A percentile compares a stretch with the other conserved stretches of the same genome.
Conservation (phyloP, 441 rosid genomes). For the Syzygium malaccense region DNA sequence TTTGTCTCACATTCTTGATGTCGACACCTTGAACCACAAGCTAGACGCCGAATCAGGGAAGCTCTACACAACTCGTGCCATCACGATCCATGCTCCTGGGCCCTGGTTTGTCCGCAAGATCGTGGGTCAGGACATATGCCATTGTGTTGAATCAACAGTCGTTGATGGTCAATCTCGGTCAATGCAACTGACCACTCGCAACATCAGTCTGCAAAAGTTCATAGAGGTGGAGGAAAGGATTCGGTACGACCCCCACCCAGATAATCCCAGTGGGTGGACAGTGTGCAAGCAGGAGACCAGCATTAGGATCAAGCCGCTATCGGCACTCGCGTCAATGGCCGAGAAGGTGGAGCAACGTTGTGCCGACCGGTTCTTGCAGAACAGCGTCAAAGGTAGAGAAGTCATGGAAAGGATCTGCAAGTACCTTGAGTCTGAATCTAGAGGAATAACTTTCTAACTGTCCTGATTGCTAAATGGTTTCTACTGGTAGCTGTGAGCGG, state of each 20-base stretch:
- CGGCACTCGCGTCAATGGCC: slow-evolving; percentile 90
- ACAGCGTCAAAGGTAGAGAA: slow-evolving; percentile 84
- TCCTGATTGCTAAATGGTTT: neutral
- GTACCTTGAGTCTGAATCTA: slow-evolving; percentile 89
- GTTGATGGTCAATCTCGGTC: slow-evolving; percentile 70
- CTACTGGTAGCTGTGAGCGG: neutral
- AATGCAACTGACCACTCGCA: slow-evolving; percentile 83
- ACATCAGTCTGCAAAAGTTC: slow-evolving; percentile 84
- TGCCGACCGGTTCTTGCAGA: slow-evolving; percentile 87
- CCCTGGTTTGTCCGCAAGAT: slow-evolving; percentile 86
- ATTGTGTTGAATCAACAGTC: slow-evolving; percentile 83
- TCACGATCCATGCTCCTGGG: slow-evolving; percentile 84
- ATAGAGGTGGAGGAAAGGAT: slow-evolving; percentile 90
- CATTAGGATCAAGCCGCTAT: slow-evolving; percentile 79
- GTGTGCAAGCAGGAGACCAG: slow-evolving; percentile 86
- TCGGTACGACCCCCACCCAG: slow-evolving; percentile 84
- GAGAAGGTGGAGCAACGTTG: slow-evolving; percentile 92
- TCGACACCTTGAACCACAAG: slow-evolving; percentile 68
- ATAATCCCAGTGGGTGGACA: slow-evolving; percentile 71
- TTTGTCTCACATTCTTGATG: slow-evolving; percentile 76
- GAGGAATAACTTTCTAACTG: slow-evolving; percentile 37
- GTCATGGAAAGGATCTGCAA: slow-evolving; percentile 97
- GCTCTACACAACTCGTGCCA: slow-evolving; percentile 82
- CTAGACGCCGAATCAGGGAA: slow-evolving; percentile 59
- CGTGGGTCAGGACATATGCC: slow-evolving; percentile 85